These are phyloP conservation scores for Exserohilum rostratum DNA, from an alignment of 2,329 filamentous ascomycete genomes.

Conservation along the genomic window DNA sequence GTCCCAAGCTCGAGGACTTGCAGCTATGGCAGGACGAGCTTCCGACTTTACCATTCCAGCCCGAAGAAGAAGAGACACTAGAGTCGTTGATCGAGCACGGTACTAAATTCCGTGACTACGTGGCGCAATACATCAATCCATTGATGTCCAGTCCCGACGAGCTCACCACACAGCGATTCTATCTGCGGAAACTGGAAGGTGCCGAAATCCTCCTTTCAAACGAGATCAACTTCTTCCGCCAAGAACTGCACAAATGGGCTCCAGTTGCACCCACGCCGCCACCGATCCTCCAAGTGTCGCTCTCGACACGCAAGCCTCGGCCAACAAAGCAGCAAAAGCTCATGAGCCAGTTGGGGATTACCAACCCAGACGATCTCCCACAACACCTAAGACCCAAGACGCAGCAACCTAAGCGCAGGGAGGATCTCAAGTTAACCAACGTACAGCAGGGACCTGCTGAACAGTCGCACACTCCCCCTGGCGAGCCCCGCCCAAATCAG, in stretches of 20 bases:
- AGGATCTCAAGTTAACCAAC: slow-evolving; percentile 45
- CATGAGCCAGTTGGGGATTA: slow-evolving; percentile 84
- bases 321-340: slow-evolving; percentile 97
- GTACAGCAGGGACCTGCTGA: slow-evolving; percentile 44
- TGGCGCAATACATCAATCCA: slow-evolving; percentile 80
- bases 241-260: slow-evolving; percentile 93
- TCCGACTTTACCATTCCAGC: slow-evolving; percentile 81
- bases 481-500: slow-evolving; percentile 41
- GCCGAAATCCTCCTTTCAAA: slow-evolving; percentile 89
- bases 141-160: slow-evolving; percentile 83
- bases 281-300: slow-evolving; percentile 82
- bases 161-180: slow-evolving; percentile 89
- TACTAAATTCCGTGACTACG: slow-evolving; percentile 80
- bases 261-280: slow-evolving; percentile 87
- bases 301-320: slow-evolving; percentile 91
- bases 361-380: slow-evolving; percentile 88
- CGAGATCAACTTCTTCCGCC: slow-evolving; percentile 97
- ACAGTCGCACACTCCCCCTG: slow-evolving; percentile 46
- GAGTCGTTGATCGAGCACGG: slow-evolving; percentile 87
- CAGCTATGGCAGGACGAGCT: slow-evolving; percentile 85
- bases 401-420: slow-evolving; percentile 64
- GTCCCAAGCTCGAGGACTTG: slow-evolving; percentile 92
- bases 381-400: slow-evolving; percentile 77
- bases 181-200: slow-evolving; percentile 94
- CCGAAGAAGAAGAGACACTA: slow-evolving; percentile 88